Base-by-base conservation (phyloP, 768 basidiomycete genomes). In the Vararia minispora region DNA sequence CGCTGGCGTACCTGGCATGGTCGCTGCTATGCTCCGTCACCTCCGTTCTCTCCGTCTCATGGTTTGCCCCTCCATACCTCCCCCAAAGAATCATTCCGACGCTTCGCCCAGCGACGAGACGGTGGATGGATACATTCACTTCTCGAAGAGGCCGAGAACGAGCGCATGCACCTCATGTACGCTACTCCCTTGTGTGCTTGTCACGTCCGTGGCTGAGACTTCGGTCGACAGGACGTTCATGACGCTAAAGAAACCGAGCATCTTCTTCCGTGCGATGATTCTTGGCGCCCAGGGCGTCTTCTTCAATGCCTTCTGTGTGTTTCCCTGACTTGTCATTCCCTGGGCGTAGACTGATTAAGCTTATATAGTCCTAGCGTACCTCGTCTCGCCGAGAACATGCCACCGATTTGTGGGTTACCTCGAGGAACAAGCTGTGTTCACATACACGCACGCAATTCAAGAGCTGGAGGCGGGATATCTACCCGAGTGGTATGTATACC, bases 1-100 rank as follows among this genome's bases (percentile, higher is more conserved):
- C 37, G 95, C 95, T 10, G 95, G 87, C 16, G 91, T 97, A 1
- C 94, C 94, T 14, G 92, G 92, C 4, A 92, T 92, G 88, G 89
- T 85, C n/a, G 87, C 77, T 10, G 86, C 84, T 7, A 80, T 79
- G 21, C 65, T 92, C 25, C 73, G 95, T 20, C 95, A 99, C 61
- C 67, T 99, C 24, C 72, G 72, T 28, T 90, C 87, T 57, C 67
- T 99, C 27, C 76, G 95, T 28, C 64, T 91, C 26, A 85, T 98
- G 84, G 84, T 84, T 43, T 17, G 47, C 39, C 22, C 20, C 37
- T 21, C 20, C 11, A 24, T 29, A 38, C 28, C 37, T 46, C 42
- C 13, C 12, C 45, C 26, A 29, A 21, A 27, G 23, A 23, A 20
- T 23, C 28, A 40, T 31, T 36, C 42, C 39, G 20, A 40, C 33